These are phyloP conservation scores for Tetragonia tetragonoides DNA, from an alignment of 148 eudicot genomes.

Conservation along the genomic window DNA sequence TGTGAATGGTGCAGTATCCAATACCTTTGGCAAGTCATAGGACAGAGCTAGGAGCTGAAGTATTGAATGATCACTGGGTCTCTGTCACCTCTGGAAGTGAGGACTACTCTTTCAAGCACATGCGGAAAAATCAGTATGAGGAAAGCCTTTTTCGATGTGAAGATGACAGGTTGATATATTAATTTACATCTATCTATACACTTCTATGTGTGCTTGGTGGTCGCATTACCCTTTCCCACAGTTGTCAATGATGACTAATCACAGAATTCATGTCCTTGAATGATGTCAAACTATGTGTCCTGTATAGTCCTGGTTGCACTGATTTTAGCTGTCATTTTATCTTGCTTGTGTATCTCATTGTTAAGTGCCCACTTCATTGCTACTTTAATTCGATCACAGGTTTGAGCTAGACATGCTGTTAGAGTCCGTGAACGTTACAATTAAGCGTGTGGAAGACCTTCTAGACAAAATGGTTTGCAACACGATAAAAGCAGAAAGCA, in stretches of 20 bases:
- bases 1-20: slow-evolving; percentile 65
- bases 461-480: slow-evolving; percentile 62
- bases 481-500: slow-evolving; percentile 46
- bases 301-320: too few species aligned
- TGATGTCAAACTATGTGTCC: background rate
- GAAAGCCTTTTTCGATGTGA: slow-evolving; percentile 98
- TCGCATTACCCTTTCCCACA: background rate
- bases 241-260: background rate
- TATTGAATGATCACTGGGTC: slow-evolving; percentile 93
- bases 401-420: slow-evolving; percentile 95
- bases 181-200: background rate
- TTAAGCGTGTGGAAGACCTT: slow-evolving; percentile 78
- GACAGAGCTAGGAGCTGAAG: slow-evolving; percentile 82
- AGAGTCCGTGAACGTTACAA: slow-evolving; percentile 72
- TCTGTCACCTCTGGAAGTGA: slow-evolving; percentile 99
- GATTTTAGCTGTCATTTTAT: background rate
- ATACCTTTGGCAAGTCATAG: slow-evolving; percentile 82
- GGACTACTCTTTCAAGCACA: slow-evolving; percentile 94
- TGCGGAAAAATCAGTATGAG: slow-evolving; percentile 97
- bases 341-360: background rate
- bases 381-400: slow-evolving; percentile 33
- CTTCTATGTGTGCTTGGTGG: background rate
- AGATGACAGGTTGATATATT: slow-evolving; percentile 73
- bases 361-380: too few species aligned
- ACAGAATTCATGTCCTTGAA: background rate